Evolutionary conservation across 306 rosid genomes (phyloP), one percentile per base, ranked within the genome.

Genomic region (Canavalia ensiformis): DNA sequence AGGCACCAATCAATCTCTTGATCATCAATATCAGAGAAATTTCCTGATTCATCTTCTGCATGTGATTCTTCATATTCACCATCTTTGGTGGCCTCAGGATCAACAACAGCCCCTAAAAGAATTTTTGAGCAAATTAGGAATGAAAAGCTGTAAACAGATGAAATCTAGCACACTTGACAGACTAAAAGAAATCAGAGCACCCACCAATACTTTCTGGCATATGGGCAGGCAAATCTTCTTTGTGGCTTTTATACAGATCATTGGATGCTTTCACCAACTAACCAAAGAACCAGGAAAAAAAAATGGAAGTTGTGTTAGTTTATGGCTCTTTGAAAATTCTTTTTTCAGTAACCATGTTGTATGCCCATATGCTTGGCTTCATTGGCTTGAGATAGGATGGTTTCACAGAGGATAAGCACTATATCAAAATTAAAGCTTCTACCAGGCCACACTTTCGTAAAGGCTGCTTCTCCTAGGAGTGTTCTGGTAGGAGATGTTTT

Each of bases 1-100:
- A 92, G 87, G 80, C 88, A 92, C 66, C 84, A 86, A 76, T 68
- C 77, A 78, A 92, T 90, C 83, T 91, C 95, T 71, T 50, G 54
- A 55, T 91, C 95, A 83, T 91, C 91, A 9, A 91, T 87, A 69
- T 91, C 95, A 44, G 95, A 89, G 1, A 91, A 76, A 54, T 80
- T 87, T 80, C 88, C 95, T 6, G 95, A 87, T 50, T 89, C 91
- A 28, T 83, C 85, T 57, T 83, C 87, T 55, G 35, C 8, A 77
- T 44, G 47, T 35, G 78, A 80, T n/a, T 82, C 77, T 30, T 64
- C 82, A 80, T 34, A 8, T 2, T 74, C 28, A 51, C 74, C 75
- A 54, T 73, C 82, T 84, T 87, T 68, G 34, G 44, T 9, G 18
- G 79, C 33, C 33, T 35, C 37, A 10, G 62, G 60, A 55, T 73